Evolutionary conservation across 2,329 filamentous ascomycete genomes (phyloP), one percentile per base, ranked within the genome.

Genomic region (Diaporthe citriasiana): DNA sequence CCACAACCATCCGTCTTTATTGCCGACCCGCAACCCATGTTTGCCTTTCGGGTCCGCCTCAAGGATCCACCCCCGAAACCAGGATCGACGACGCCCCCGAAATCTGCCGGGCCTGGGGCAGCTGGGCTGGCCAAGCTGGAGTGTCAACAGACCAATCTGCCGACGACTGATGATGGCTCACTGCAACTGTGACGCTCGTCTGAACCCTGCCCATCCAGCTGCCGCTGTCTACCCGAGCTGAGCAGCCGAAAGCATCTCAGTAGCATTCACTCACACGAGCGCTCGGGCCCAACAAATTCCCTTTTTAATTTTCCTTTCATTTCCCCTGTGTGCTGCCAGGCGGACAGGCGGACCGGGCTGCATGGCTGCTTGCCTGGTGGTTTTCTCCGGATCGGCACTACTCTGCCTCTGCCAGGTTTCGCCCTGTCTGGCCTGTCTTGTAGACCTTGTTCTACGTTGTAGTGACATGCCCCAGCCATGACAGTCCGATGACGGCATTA

Each of bases 31-130:
- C 27, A 27, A 50, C 60, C 60, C 60, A 35, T 66, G 60, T 50
- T 66, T 50, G 60, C 27, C 60, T 66, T 50, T 66, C 60, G 60
- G 60, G 42, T 35, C 60, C 60, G 60, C 60, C 42, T 66, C 27
- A 19, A 50, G 42, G 60, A 66, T 35, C 60, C 60, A 66, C 60
- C 60, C 42, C 60, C 60, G 60, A 66, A 66, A 66, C 60, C 60
- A 50, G 19, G 60, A 66, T 66, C 42, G 60, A 66, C 60, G 19
- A 50, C 30, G 27, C 30, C 60, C 60, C 60, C 60, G 60, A 66
- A 35, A 66, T 66, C 60, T 66, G 60, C 60, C 60, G 60, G 56
- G 35, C 56, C n/a, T 40, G 56, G 53, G 53, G 27, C 33, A 9
- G 4, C 9, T 35, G n/a, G n/a, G n/a, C n/a, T n/a, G n/a, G n/a